Conservation (phyloP, 2,329 filamentous ascomycete genomes). For the Colletotrichum siamense region DNA sequence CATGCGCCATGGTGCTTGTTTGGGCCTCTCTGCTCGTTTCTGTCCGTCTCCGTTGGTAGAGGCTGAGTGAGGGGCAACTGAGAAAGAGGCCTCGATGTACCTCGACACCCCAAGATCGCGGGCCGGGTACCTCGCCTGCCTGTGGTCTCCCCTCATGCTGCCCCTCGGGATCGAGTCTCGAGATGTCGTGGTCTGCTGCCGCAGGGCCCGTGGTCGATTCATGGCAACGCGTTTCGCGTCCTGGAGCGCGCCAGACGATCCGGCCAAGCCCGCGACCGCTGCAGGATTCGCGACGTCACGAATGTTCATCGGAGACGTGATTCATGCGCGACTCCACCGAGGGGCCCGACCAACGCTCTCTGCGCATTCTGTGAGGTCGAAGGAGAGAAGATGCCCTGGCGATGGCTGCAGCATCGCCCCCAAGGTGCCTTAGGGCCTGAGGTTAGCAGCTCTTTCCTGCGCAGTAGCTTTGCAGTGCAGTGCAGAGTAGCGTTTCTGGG, state of each 20-base stretch:
- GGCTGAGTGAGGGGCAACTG: neutral
- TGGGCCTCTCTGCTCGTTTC: neutral
- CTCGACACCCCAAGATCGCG: neutral
- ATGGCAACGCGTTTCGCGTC: constrained; percentile 17
- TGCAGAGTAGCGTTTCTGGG: neutral
- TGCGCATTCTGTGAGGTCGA: neutral
- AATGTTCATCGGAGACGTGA: constrained; percentile 13
- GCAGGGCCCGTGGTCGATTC: neutral
- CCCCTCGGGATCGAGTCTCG: neutral
- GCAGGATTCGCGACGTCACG: constrained; percentile 16
- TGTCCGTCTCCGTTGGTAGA: neutral
- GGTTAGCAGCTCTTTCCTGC: neutral
- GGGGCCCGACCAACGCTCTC: neutral
- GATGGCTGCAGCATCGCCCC: neutral
- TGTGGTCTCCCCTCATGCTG: neutral
- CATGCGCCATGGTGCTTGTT: constrained; percentile 15
- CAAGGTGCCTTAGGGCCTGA: neutral
- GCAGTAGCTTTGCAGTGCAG: neutral
- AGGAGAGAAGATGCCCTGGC: neutral
- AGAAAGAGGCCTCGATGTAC: neutral
- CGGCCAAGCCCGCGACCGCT: neutral
- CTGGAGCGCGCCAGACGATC: constrained; percentile 11
- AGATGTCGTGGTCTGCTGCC: neutral
- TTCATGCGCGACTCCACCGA: constrained; percentile 16
- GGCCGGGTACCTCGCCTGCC: neutral